Conservation (phyloP, 495 filamentous ascomycete species). For the Cairneyella variabilis region DNA sequence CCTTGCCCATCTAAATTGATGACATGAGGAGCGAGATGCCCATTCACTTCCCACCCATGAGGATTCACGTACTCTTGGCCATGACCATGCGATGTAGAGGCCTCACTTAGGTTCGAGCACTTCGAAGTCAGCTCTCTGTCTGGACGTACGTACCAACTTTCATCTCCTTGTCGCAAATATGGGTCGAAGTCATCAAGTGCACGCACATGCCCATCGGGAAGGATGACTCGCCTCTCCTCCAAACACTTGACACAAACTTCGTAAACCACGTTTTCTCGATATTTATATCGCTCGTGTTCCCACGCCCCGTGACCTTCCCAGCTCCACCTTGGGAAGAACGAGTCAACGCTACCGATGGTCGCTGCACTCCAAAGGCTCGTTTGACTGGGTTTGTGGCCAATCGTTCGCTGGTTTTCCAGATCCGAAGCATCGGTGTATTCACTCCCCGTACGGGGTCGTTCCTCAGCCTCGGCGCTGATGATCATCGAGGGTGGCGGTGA, state of each 20-base stretch:
- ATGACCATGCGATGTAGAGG: too few relatives aligned
- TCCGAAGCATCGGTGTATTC: conserved; percentile 2
- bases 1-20: too few relatives aligned
- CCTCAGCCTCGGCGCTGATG: neutral
- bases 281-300: neutral
- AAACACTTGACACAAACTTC: conserved; percentile 22
- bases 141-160: neutral
- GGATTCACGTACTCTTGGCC: too few relatives aligned
- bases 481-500: neutral
- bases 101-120: neutral
- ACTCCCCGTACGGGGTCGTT: neutral
- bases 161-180: neutral
- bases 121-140: neutral
- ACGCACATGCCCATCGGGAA: conserved; percentile 60
- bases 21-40: too few relatives aligned
- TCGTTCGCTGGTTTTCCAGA: neutral
- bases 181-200: too few relatives aligned
- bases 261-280: conserved; percentile 7
- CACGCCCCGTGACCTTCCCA: conserved; percentile 9
- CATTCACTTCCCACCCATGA: too few relatives aligned
- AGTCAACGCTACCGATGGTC: conserved; percentile 7
- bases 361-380: conserved; percentile 13
- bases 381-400: conserved; percentile 6
- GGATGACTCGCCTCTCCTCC: conserved; percentile 18
- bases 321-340: conserved; percentile 21